A percentile compares a stretch with the other conserved stretches of the same genome.
These are phyloP conservation scores for Colletotrichum karsti DNA, from an alignment of 2,329 filamentous ascomycete genomes.

Conservation along the genomic window DNA sequence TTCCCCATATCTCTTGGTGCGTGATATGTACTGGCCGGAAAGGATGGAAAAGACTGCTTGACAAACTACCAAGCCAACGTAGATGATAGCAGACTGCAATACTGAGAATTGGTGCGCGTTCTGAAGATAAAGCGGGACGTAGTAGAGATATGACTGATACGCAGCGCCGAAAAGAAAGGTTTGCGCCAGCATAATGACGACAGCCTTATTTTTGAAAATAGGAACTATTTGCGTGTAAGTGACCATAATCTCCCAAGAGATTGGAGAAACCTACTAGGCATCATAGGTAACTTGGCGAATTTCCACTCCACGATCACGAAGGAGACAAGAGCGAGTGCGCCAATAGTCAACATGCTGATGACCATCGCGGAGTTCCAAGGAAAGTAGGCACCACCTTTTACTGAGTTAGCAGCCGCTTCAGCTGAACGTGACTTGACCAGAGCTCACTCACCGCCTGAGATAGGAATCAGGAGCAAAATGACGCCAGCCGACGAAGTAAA, in stretches of 20 bases:
- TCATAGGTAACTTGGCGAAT: conserved; percentile 36
- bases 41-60: conserved; percentile 55
- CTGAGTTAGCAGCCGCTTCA: not conserved
- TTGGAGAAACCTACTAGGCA: conserved; percentile 27
- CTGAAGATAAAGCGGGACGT: conserved; percentile 69
- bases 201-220: conserved; percentile 62
- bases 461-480: conserved; percentile 69
- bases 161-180: conserved; percentile 68
- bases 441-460: conserved; percentile 58
- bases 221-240: conserved; percentile 41
- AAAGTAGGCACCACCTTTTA: conserved; percentile 35
- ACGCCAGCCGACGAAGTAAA: conserved; percentile 63
- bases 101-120: conserved; percentile 52
- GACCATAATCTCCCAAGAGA: accelerated
- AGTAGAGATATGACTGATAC: conserved; percentile 69
- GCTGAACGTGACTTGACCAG: accelerated
- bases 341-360: conserved; percentile 34
- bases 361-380: conserved; percentile 36
- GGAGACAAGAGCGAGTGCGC: conserved; percentile 28
- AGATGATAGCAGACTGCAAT: conserved; percentile 58
- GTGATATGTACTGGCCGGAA: conserved; percentile 67
- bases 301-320: conserved; percentile 39
- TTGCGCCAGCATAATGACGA: conserved; percentile 64
- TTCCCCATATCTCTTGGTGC: conserved; percentile 64
- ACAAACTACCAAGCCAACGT: conserved; percentile 55